Conservation (phyloP, 1,284 basidiomycete species). For the Boletus albobrunnescens region DNA sequence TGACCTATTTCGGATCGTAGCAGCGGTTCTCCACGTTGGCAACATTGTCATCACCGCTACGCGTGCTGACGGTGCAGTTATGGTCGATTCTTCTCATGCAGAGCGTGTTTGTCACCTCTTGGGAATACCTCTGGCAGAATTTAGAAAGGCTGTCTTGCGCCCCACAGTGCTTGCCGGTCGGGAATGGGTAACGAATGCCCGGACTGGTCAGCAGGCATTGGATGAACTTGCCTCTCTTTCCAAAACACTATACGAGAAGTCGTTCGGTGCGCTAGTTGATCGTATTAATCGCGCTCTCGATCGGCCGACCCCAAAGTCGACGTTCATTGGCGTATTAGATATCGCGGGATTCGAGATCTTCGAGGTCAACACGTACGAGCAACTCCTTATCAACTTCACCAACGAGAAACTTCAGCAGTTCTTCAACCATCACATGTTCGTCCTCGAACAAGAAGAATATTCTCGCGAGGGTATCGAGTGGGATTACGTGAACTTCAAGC, state of each 20-base stretch:
- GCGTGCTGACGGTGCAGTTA: conserved; percentile 83
- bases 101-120: conserved; percentile 93
- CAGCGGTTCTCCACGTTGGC: conserved; percentile 92
- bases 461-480: conserved; percentile 95
- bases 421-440: conserved; percentile 99
- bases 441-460: conserved; percentile 99
- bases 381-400: conserved; percentile 98
- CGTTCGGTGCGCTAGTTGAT: conserved; percentile 90
- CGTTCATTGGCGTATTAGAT: conserved; percentile 98
- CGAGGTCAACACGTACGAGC: conserved; percentile 90
- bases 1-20: conserved; percentile 92
- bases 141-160: conserved; percentile 82
- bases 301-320: conserved; percentile 87
- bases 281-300: conserved; percentile 94
- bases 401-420: conserved; percentile 97
- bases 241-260: conserved; percentile 98
- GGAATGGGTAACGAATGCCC: conserved; percentile 94
- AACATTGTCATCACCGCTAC: conserved; percentile 86
- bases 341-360: conserved; percentile 99
- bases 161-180: conserved; percentile 92
- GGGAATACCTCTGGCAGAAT: conserved; percentile 87
- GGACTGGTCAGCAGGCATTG: conserved; percentile 87
- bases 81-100: conserved; percentile 77
- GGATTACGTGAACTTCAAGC: conserved; percentile 98
- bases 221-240: conserved; percentile 92